Percentiles rank a stretch among this genome's conserved stretches.
phyloP scores from a whole-genome alignment of 1,284 basidiomycete genomes.

The Boletus subluridellus region DNA sequence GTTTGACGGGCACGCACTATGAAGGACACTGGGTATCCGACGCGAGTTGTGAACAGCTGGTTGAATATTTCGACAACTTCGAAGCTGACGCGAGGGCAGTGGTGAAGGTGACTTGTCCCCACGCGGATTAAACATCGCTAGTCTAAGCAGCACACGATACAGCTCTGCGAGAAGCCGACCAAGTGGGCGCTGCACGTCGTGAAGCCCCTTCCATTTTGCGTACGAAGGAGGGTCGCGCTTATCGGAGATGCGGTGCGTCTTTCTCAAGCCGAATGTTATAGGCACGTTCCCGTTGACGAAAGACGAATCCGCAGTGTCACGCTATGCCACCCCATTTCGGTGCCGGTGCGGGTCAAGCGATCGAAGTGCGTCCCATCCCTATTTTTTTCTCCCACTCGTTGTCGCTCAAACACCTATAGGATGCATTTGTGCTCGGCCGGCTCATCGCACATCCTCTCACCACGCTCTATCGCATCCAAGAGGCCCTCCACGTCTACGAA shows the following conservation, averaged over 20 bases:
- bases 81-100: constrained; percentile 43
- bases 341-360: constrained; percentile 32
- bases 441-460: constrained; percentile 29
- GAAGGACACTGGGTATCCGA: constrained; percentile 38
- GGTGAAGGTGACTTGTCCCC: constrained; percentile 33
- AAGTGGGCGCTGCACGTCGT: constrained; percentile 34
- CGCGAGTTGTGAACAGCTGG: constrained; percentile 29
- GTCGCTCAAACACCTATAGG: constrained; percentile 20
- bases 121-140: no score
- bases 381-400: fast-evolving
- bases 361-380: constrained; percentile 26
- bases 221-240: constrained; percentile 31
- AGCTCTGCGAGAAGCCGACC: constrained; percentile 24
- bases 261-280: background rate
- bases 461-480: no score
- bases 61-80: constrained; percentile 36
- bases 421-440: constrained; percentile 36
- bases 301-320: constrained; percentile 23
- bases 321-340: constrained; percentile 32
- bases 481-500: no score
- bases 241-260: constrained; percentile 37
- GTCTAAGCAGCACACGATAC: background rate
- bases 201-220: constrained; percentile 33
- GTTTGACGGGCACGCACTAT: constrained; percentile 34
- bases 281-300: background rate